Percentiles rank a stretch among this genome's conserved stretches.
These are phyloP conservation scores for Ophiostoma quercus DNA, from an alignment of 2,329 filamentous ascomycete genomes.

Conservation along the genomic window DNA sequence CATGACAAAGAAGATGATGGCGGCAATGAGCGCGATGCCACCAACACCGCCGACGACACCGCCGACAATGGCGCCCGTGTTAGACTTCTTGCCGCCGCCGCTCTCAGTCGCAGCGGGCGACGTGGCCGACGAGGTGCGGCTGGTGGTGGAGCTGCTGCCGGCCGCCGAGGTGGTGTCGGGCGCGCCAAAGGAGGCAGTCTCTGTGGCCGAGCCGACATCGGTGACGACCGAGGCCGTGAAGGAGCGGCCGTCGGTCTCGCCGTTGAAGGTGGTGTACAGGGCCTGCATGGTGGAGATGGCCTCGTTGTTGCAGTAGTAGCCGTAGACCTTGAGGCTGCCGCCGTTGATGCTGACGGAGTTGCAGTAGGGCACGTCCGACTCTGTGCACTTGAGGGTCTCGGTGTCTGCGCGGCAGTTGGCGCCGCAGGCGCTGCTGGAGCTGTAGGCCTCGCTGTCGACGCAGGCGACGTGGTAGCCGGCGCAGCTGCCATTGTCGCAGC, in stretches of 20 bases:
- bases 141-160: neutral
- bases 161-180: neutral
- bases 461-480: constrained; percentile 23
- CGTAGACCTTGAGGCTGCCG: constrained; percentile 24
- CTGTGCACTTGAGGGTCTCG: constrained; percentile 25
- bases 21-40: constrained; percentile 29
- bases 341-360: constrained; percentile 25
- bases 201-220: neutral
- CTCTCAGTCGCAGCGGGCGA: too few species aligned
- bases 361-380: constrained; percentile 22
- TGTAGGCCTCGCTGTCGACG: constrained; percentile 20
- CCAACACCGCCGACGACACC: constrained; percentile 35
- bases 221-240: constrained; percentile 22
- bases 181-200: constrained; percentile 17
- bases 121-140: neutral
- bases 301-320: constrained; percentile 23
- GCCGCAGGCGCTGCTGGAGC: constrained; percentile 18
- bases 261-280: constrained; percentile 25
- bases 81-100: constrained; percentile 17
- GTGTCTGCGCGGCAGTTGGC: constrained; percentile 19
- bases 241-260: constrained; percentile 25
- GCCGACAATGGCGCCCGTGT: constrained; percentile 34
- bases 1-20: constrained; percentile 32
- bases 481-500: constrained; percentile 23
- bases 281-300: constrained; percentile 17